Percentiles rank a stretch among this genome's conserved stretches.
These are phyloP conservation scores for Plasmodium adleri DNA, from an alignment of 169 alveolate genomes.

Conservation along the genomic window DNA sequence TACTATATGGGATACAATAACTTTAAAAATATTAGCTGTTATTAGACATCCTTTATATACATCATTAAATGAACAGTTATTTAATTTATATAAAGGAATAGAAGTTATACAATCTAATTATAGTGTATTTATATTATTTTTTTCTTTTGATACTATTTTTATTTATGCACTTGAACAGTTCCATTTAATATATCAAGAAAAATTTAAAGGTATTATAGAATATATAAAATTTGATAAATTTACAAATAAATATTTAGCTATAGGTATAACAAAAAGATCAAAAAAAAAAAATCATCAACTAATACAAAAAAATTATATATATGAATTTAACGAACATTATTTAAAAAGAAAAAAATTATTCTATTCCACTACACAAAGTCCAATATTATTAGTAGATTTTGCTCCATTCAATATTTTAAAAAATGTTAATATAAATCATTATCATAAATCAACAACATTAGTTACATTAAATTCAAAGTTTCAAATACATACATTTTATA, in stretches of 20 bases:
- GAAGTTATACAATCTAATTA: constrained; percentile 17
- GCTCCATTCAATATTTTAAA: constrained; percentile 42
- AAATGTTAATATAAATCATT: not conserved
- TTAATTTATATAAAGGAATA: constrained; percentile 47
- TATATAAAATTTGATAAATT: constrained; percentile 46
- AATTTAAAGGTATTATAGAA: constrained; percentile 47
- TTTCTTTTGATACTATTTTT: constrained; percentile 38
- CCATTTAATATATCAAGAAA: constrained; percentile 38
- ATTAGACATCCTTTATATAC: constrained; percentile 59
- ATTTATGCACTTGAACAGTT: constrained; percentile 39
- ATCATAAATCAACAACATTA: constrained; percentile 22
- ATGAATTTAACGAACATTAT: constrained; percentile 27
- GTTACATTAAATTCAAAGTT: constrained; percentile 53
- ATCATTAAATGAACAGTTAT: constrained; percentile 14
- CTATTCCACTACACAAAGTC: constrained; percentile 34
- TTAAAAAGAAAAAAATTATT: constrained; percentile 50
- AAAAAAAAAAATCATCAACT: constrained; percentile 3
- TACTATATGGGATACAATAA: constrained; percentile 33
- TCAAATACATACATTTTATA: constrained; percentile 46
- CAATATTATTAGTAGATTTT: constrained; percentile 40
- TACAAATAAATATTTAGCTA: constrained; percentile 12
- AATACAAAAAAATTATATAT: constrained; percentile 43
- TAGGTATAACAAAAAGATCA: constrained; percentile 39
- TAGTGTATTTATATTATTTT: constrained; percentile 14
- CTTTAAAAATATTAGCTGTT: constrained; percentile 40